phyloP scores from a whole-genome alignment of 2,329 filamentous ascomycete species.

The Aspergillus oerlinghausenensis region DNA sequence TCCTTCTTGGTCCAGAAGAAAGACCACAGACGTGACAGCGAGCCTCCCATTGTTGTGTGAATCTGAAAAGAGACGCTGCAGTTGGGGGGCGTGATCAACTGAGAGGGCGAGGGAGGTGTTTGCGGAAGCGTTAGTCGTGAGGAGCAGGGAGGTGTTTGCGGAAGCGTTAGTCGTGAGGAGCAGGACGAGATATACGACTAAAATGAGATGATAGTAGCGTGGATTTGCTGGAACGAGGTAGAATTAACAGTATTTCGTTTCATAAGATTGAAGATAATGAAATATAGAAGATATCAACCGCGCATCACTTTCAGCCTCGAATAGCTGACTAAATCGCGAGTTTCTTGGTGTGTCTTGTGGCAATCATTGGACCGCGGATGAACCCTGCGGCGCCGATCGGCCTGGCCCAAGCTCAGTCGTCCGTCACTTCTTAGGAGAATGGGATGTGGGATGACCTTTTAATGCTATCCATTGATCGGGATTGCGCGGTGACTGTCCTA shows the following conservation, averaged over 20 bases:
- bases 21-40: slow-evolving; percentile 59
- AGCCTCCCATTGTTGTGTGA: slow-evolving; percentile 48
- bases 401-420: slow-evolving; percentile 21
- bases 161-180: neutral
- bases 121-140: neutral
- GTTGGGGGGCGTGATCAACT: neutral
- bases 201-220: neutral
- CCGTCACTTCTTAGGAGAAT: neutral
- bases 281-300: neutral
- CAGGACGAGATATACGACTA: neutral
- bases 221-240: neutral
- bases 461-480: neutral
- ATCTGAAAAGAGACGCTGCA: neutral
- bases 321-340: slow-evolving; percentile 20
- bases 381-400: slow-evolving; percentile 15
- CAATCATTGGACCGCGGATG: slow-evolving; percentile 14
- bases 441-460: neutral
- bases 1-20: slow-evolving; percentile 93
- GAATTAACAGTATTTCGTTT: neutral
- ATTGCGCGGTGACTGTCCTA: neutral
- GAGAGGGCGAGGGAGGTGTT: neutral
- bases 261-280: neutral
- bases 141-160: neutral
- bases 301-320: neutral
- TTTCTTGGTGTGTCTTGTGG: slow-evolving; percentile 6